Conservation (phyloP, 139 green algal species). For the Asterochloris sp. region DNA sequence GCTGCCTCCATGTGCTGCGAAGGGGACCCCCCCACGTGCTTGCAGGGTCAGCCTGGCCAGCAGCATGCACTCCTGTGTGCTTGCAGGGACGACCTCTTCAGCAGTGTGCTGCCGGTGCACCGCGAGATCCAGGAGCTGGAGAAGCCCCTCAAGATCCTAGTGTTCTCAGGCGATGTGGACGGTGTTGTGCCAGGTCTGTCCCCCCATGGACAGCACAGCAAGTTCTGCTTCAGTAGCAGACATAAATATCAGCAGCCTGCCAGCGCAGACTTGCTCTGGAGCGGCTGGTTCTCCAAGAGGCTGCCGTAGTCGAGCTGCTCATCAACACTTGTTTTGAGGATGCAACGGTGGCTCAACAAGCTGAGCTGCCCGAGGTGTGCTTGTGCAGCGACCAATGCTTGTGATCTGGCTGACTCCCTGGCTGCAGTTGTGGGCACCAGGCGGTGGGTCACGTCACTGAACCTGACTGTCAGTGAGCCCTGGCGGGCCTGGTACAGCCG, state of each 20-base stretch:
- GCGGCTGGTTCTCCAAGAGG: neutral
- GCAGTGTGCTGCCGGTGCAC: slow-evolving; percentile 65
- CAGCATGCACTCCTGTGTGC: neutral
- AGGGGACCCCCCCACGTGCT: too few relatives aligned
- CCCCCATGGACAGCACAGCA: slow-evolving; percentile 49
- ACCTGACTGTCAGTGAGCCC: neutral
- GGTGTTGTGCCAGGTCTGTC: slow-evolving; percentile 62
- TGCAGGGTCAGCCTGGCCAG: neutral
- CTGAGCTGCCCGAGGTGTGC: neutral
- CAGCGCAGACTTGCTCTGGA: slow-evolving; percentile 29
- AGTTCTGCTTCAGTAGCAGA: slow-evolving; percentile 41
- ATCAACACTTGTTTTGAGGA: neutral
- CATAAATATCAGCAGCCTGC: slow-evolving; percentile 17
- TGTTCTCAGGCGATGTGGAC: slow-evolving; percentile 74
- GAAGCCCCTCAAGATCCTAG: slow-evolving; percentile 44
- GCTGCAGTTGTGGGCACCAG: slow-evolving; percentile 3
- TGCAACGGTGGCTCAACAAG: neutral
- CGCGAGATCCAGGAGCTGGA: slow-evolving; percentile 37
- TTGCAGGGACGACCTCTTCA: slow-evolving; percentile 47
- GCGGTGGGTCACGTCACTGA: neutral
- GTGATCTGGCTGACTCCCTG: neutral
- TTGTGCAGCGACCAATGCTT: neutral
- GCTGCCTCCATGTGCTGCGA: too few relatives aligned
- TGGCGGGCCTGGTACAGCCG: slow-evolving; percentile 1
- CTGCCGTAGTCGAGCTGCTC: neutral